Base-by-base conservation (phyloP, 2,329 filamentous ascomycete species). In the Teratosphaeria viscida region DNA sequence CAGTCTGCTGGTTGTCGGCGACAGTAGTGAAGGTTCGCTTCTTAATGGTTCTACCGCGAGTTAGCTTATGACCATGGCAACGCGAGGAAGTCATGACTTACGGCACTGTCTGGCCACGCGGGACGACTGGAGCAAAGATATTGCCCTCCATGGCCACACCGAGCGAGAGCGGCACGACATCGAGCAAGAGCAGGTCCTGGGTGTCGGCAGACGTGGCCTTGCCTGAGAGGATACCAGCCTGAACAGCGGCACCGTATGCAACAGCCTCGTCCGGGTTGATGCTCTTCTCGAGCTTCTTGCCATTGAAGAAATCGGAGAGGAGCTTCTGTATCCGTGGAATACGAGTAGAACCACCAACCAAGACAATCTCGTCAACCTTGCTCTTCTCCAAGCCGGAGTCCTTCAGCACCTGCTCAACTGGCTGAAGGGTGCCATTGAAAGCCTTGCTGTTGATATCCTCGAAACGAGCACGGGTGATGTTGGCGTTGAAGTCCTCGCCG, bases 251-350 rank as follows among this genome's bases (percentile, higher is more conserved):
- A 86, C 94, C 94, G 80, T 96, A 96, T 71, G 94, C 94, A 73
- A 99, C 94, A 70, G 94, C 94, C 84, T 99, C 94, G 75, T 99
- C 94, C 72, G 94, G 94, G 86, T 99, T 99, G 83, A 97, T 97
- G 83, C 89, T 94, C 81, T 96, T 97, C 86, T 97, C 92, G 68
- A 96, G 90, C 88, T 99, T 96, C 90, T 99, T 99, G 80, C 92
- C 92, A 77, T 95, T 89, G 82, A 99, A 99, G 85, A 92, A 96
- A 80, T 99, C 94, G 81, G 87, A 92, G 68, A 99, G 87, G 68
- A 99, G 88, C 86, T 97, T 97, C 87, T 99, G 94, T 78, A 99
- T 95, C 77, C 87, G 86, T 74, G 94, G 94, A 71, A 99, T 99
- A 90, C 94, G 94, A 73, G 94, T 99, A 65, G 92, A 96, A 71